Conservation (phyloP, 441 rosid genomes). For the Geranium incanum region DNA sequence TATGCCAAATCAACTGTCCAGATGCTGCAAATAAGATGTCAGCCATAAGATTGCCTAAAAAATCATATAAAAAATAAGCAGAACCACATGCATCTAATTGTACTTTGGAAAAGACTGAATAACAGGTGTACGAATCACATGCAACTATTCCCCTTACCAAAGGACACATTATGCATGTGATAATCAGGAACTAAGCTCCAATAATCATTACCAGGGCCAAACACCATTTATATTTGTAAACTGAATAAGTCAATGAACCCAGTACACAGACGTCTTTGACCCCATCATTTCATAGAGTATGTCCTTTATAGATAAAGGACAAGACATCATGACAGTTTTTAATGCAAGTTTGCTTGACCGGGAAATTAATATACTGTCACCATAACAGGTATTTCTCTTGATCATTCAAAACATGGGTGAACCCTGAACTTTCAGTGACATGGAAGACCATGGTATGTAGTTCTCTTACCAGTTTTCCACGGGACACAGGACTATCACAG, state of each 20-base stretch:
- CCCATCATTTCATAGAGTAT: neutral
- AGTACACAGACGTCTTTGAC: neutral
- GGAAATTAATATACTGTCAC: neutral
- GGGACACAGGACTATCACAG: neutral
- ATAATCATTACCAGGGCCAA: neutral
- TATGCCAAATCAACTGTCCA: slow-evolving; percentile 93
- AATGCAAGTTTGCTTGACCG: neutral
- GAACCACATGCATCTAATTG: neutral
- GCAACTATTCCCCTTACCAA: neutral
- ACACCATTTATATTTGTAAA: neutral
- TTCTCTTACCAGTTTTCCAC: slow-evolving; percentile 1
- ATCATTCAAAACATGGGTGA: slow-evolving; percentile 2
- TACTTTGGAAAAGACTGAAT: neutral
- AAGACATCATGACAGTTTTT: neutral
- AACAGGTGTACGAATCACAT: neutral
- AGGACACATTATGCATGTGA: neutral
- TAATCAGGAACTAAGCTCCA: neutral
- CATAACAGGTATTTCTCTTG: neutral
- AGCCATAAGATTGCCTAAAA: slow-evolving; percentile 16
- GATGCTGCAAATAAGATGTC: slow-evolving; percentile 49
- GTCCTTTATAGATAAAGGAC: neutral
- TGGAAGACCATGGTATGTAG: neutral
- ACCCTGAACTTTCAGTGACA: neutral
- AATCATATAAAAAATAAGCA: neutral
- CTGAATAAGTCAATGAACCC: neutral